These are phyloP conservation scores for Ustilago tritici DNA, from an alignment of 1,284 basidiomycete species.

Conservation along the genomic window DNA sequence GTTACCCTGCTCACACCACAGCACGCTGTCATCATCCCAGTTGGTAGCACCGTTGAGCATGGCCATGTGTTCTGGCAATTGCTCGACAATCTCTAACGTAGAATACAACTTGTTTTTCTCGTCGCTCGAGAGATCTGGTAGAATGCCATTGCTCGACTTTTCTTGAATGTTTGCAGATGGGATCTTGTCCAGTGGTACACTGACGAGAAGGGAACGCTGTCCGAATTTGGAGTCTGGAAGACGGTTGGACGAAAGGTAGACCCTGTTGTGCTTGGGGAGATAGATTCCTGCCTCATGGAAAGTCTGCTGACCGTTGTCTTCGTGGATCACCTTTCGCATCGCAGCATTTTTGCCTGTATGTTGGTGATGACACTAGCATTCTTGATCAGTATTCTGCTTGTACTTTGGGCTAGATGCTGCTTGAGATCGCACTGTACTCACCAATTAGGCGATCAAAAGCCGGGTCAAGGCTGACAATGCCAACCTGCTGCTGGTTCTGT, in stretches of 20 bases:
- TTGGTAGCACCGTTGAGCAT: slow-evolving; percentile 45
- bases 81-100: slow-evolving; percentile 21
- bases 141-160: slow-evolving; percentile 10
- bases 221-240: slow-evolving; percentile 21
- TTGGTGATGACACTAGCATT: not conserved
- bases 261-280: slow-evolving; percentile 38
- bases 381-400: not conserved
- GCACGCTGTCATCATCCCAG: slow-evolving; percentile 44
- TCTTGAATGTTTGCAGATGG: slow-evolving; percentile 10
- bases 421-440: not conserved
- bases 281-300: slow-evolving; percentile 55
- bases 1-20: slow-evolving; percentile 55
- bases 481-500: slow-evolving; percentile 12
- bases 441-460: slow-evolving; percentile 40
- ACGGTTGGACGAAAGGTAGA: slow-evolving; percentile 47
- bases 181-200: slow-evolving; percentile 24
- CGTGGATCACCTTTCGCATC: slow-evolving; percentile 36
- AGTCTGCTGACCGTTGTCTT: slow-evolving; percentile 30
- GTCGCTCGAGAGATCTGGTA: slow-evolving; percentile 19
- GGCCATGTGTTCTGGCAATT: slow-evolving; percentile 30
- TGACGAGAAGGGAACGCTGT: slow-evolving; percentile 31
- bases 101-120: slow-evolving; percentile 34
- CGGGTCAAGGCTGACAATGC: slow-evolving; percentile 43
- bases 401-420: not conserved
- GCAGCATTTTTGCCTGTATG: slow-evolving; percentile 15